These are phyloP conservation scores for Bisporella sp. DNA, from an alignment of 2,329 filamentous ascomycete genomes.

Conservation along the genomic window DNA sequence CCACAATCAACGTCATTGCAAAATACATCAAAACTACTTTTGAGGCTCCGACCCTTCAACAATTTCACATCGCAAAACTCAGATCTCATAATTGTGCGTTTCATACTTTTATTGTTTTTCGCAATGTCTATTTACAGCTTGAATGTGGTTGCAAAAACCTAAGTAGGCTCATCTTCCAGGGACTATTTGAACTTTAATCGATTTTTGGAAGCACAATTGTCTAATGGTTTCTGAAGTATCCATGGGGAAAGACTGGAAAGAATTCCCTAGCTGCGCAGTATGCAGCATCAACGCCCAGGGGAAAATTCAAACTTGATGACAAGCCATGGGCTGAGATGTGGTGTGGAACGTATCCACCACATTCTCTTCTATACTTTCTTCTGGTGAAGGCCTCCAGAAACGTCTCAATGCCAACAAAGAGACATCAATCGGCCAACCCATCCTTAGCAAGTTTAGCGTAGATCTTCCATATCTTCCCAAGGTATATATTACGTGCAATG, in stretches of 20 bases:
- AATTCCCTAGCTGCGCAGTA: conserved; percentile 59
- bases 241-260: conserved; percentile 62
- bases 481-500: conserved; percentile 26
- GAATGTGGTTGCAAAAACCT: too few relatives aligned
- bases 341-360: conserved; percentile 73
- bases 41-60: too few relatives aligned
- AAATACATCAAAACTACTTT: too few relatives aligned
- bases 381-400: conserved; percentile 56
- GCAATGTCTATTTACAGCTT: too few relatives aligned
- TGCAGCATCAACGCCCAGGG: conserved; percentile 57
- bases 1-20: too few relatives aligned
- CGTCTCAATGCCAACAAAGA: conserved; percentile 56
- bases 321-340: conserved; percentile 52
- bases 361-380: conserved; percentile 56
- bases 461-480: conserved; percentile 70
- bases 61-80: too few relatives aligned
- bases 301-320: conserved; percentile 57
- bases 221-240: conserved; percentile 1
- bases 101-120: too few relatives aligned
- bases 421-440: conserved; percentile 54
- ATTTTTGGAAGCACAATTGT: too few relatives aligned
- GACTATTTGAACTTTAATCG: too few relatives aligned
- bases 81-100: too few relatives aligned
- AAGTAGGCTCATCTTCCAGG: too few relatives aligned
- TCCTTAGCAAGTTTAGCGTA: conserved; percentile 52